Conservation (phyloP, 768 basidiomycete genomes). For the Astraeus odoratus region DNA sequence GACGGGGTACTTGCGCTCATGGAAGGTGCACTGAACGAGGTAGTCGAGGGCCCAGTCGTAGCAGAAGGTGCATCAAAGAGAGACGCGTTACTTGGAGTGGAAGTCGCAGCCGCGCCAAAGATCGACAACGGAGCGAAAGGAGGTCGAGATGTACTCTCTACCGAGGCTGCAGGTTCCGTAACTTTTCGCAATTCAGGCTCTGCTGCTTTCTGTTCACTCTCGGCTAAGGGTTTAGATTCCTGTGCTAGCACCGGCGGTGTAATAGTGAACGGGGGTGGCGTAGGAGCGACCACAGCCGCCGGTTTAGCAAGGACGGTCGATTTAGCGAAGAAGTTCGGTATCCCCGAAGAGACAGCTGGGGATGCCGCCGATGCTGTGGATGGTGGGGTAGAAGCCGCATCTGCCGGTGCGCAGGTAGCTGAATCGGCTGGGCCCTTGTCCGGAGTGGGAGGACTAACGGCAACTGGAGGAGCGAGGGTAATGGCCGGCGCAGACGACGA, state of each 20-base stretch:
- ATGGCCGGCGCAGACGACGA: not conserved
- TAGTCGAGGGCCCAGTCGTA: constrained; percentile 1
- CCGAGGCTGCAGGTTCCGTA: constrained; percentile 4
- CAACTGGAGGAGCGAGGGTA: constrained; percentile 16
- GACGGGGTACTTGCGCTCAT: constrained; percentile 5
- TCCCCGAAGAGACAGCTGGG: constrained; percentile 14
- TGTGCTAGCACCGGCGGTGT: constrained; percentile 20
- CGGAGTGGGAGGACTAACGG: constrained; percentile 20
- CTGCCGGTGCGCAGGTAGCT: not conserved
- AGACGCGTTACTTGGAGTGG: constrained; percentile 3
- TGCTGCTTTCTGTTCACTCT: not conserved
- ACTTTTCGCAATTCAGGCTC: constrained; percentile 6
- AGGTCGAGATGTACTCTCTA: constrained; percentile 9
- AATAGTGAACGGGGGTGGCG: constrained; percentile 11
- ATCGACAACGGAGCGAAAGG: not conserved
- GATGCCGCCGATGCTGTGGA: constrained; percentile 8
- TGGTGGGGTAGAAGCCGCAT: not conserved
- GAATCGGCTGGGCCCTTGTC: constrained; percentile 19
- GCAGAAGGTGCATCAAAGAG: constrained; percentile 2
- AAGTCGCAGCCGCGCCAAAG: constrained; percentile 2
- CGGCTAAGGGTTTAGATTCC: constrained; percentile 5
- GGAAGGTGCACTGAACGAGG: constrained; percentile 7
- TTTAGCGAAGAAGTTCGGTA: constrained; percentile 62
- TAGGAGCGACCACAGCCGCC: constrained; percentile 6
- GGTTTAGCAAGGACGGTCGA: constrained; percentile 42